A percentile compares a stretch with the other conserved stretches of the same genome.
phyloP scores from a whole-genome alignment of 2,329 filamentous ascomycete genomes.

The Fusarium vanettenii region DNA sequence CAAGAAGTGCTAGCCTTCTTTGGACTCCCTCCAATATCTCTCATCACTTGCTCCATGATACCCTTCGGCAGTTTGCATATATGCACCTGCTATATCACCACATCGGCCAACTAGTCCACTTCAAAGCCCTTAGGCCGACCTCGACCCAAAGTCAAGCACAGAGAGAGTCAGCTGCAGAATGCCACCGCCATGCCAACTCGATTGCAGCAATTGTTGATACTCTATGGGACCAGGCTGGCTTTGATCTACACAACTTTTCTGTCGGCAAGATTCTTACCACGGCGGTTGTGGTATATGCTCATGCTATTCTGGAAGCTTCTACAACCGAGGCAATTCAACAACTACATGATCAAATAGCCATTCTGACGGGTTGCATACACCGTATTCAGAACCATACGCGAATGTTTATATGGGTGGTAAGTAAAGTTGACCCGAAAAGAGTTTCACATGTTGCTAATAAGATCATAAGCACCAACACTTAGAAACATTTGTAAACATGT shows the following conservation, averaged over 20 bases:
- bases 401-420: not conserved
- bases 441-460: not conserved
- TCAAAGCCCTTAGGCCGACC: not conserved
- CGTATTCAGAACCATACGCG: not conserved
- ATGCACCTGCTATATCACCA: not conserved
- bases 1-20: not conserved
- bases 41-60: not conserved
- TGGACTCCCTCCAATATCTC: not conserved
- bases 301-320: not conserved
- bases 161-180: not conserved
- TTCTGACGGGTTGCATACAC: not conserved
- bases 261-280: constrained; percentile 6
- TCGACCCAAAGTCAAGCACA: not conserved
- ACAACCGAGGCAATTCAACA: not conserved
- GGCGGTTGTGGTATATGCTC: not conserved
- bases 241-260: constrained; percentile 10
- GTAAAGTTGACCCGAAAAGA: not conserved
- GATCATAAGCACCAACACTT: not conserved
- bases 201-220: not conserved
- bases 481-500: not conserved
- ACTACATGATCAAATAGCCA: not conserved
- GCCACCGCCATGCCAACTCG: not conserved
- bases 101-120: not conserved
- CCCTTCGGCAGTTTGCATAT: not conserved
- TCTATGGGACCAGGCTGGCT: not conserved